Evolutionary conservation across 108 stramenopile species (phyloP).

Genomic region (Epithemia pelagica): DNA sequence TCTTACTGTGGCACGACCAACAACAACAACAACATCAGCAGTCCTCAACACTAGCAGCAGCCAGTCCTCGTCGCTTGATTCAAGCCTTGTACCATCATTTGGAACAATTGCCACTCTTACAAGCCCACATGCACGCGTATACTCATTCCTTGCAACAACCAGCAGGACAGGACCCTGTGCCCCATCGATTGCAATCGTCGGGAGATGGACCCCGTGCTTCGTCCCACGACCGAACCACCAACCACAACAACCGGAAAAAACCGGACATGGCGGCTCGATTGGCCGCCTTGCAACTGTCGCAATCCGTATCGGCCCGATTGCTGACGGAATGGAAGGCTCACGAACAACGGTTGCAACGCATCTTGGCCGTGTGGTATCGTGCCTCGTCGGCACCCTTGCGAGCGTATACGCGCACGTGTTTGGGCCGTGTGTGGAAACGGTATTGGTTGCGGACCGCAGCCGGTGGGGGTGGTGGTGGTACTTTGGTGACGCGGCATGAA

Average conservation of each 20-base stretch:
- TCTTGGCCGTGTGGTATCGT: conserved; percentile 29
- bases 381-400: conserved; percentile 16
- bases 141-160: conserved; percentile 23
- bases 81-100: conserved; percentile 34
- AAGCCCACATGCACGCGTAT: conserved; percentile 32
- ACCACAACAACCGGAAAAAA: not conserved
- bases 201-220: conserved; percentile 5
- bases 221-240: conserved; percentile 1
- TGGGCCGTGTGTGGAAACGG: conserved; percentile 30
- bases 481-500: conserved; percentile 24
- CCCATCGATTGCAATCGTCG: not conserved
- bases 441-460: conserved; percentile 16
- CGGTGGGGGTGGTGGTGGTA: conserved; percentile 9
- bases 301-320: conserved; percentile 23
- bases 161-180: not conserved
- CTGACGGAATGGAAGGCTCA: conserved; percentile 35
- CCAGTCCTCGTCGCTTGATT: conserved; percentile 10
- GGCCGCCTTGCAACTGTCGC: conserved; percentile 18
- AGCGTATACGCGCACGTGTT: conserved; percentile 15
- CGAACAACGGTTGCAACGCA: conserved; percentile 22
- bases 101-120: conserved; percentile 30
- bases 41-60: not conserved
- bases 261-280: conserved; percentile 13
- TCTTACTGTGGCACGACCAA: not conserved
- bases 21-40: not conserved